phyloP scores from a whole-genome alignment of 306 rosid species.

The Pterocarpus santalinus region DNA sequence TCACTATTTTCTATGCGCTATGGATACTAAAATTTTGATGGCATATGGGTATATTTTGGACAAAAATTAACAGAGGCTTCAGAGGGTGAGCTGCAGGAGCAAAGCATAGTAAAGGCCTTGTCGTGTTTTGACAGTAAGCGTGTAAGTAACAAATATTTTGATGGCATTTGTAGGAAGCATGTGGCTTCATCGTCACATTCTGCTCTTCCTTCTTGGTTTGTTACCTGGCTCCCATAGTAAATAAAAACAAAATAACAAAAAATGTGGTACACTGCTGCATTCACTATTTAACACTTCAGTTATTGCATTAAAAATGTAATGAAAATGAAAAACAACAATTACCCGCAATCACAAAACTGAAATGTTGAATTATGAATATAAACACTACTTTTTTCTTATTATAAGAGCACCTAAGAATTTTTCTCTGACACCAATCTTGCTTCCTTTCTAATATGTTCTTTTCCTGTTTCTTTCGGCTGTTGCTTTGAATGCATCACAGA shows the following conservation, averaged over 20 bases:
- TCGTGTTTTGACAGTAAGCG: conserved; percentile 65
- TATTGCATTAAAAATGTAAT: no score
- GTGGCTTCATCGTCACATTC: neutral
- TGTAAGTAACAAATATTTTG: conserved; percentile 51
- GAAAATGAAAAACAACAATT: no score
- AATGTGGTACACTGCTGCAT: no score
- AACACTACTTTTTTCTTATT: neutral
- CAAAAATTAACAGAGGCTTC: conserved; percentile 58
- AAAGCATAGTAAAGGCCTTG: conserved; percentile 56
- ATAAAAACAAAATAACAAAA: no score
- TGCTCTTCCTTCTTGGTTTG: neutral
- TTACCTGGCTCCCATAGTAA: no score
- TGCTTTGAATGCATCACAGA: conserved; percentile 47
- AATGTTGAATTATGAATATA: no score
- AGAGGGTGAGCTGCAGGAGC: conserved; percentile 50
- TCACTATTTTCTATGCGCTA: neutral
- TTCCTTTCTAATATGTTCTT: neutral
- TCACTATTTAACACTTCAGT: no score
- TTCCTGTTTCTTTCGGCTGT: neutral
- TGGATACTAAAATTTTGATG: neutral
- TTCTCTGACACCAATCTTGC: neutral
- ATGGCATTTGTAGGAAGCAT: conserved; percentile 23
- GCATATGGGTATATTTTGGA: neutral
- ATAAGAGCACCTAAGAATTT: neutral
- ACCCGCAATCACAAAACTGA: no score